phyloP scores from a whole-genome alignment of 2,329 filamentous ascomycete genomes.

The Alternaria angustiovoidea region DNA sequence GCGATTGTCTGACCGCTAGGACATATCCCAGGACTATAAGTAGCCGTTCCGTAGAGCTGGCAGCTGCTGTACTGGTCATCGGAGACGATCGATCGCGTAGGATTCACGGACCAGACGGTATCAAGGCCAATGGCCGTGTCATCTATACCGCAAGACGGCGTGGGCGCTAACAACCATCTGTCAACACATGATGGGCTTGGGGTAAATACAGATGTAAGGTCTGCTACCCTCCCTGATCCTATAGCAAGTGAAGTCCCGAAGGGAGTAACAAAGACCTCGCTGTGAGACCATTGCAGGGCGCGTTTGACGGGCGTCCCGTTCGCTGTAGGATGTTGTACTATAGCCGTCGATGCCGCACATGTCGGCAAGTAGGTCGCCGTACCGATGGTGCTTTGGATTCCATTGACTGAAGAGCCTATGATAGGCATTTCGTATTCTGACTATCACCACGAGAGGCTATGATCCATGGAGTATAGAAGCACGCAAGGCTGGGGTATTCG shows the following conservation, averaged over 20 bases:
- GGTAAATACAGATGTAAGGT: neutral
- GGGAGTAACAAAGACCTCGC: neutral
- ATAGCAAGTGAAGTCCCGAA: neutral
- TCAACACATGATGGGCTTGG: neutral
- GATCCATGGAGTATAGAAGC: too few species aligned
- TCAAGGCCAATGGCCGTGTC: neutral
- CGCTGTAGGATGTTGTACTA: too few species aligned
- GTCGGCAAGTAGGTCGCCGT: too few species aligned
- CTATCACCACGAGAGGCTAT: too few species aligned
- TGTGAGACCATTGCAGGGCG: neutral
- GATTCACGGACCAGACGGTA: neutral
- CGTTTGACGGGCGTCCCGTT: too few species aligned
- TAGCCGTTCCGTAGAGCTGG: neutral
- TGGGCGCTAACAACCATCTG: neutral
- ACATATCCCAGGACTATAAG: neutral
- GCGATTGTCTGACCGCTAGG: neutral
- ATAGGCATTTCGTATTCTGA: too few species aligned
- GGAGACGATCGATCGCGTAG: neutral
- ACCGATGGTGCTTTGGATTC: too few species aligned
- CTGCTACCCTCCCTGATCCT: rapidly evolving
- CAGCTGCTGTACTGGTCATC: neutral
- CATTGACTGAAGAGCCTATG: too few species aligned
- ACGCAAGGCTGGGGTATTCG: too few species aligned
- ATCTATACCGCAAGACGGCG: neutral
- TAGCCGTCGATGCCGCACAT: too few species aligned